Evolutionary conservation across 176 grass and related monocot species (phyloP), one percentile per base, ranked within the genome.

Genomic region (Raddia guianensis): DNA sequence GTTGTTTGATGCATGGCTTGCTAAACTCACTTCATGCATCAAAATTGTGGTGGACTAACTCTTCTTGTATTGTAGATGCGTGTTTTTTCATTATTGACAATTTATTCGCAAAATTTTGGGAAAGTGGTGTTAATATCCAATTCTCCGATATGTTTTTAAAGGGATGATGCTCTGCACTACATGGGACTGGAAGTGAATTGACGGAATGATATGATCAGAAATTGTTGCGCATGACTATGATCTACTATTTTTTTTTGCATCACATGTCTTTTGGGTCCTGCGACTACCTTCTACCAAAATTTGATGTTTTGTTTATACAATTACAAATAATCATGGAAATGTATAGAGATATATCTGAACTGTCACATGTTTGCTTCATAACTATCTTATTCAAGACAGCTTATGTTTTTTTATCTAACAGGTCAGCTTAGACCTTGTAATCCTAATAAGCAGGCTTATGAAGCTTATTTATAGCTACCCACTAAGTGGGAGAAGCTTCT

Each of bases 341-440:
- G 37, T 55, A 55, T 33, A 56, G 70, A 55, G 7, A 34, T 20
- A 18, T 43, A 7, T 7, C 27, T 48, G 15, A 60, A n/a, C 14
- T 74, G 27, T 35, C 11, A 14, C 20, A 9, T 87, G 0, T 35
- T 46, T 71, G 37, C 12, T 14, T 27, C 54, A 15, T 52, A 46
- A 9, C 18, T 46, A 34, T 59, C 6, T 32, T 32, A 27, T 74
- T 80, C 45, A 8, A 42, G 70, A 33, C 14, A 83, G 0, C 8
- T 37, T 55, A 48, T 46, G 15, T 4, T 76, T 33, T 76, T 69
- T 66, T 77, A 49, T 71, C 48, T 40, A 32, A 49, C 16, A 45
- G 7, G 9, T 32, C 49, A 58, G 27, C 82, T 53, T 80, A 50
- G 48, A 80, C 18, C 21, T 76, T 85, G 65, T 55, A 71, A 34